Percentiles rank a stretch among this genome's conserved stretches.
Conservation (phyloP, 2,329 filamentous ascomycete genomes). For the Plenodomus biglobosus region DNA sequence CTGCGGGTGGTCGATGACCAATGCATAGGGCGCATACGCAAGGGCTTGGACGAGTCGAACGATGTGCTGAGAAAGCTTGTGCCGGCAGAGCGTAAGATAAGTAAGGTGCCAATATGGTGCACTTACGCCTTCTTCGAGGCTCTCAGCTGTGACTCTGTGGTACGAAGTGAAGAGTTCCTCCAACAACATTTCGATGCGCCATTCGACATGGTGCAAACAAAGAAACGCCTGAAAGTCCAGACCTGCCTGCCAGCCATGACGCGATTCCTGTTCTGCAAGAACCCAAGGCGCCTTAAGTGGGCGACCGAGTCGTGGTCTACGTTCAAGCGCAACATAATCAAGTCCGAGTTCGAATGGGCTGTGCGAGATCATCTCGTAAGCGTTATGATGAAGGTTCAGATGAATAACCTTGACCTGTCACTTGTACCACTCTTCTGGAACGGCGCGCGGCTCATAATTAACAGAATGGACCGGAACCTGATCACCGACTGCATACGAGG, state of each 20-base stretch:
- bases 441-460: slow-evolving; percentile 73
- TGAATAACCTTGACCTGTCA: slow-evolving; percentile 53
- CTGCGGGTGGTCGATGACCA: slow-evolving; percentile 50
- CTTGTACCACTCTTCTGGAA: slow-evolving; percentile 76
- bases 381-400: slow-evolving; percentile 65
- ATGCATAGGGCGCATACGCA: slow-evolving; percentile 49
- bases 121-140: slow-evolving; percentile 85
- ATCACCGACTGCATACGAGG: slow-evolving; percentile 77
- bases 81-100: slow-evolving; percentile 54
- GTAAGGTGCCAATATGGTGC: slow-evolving; percentile 58
- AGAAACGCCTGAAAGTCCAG: slow-evolving; percentile 74
- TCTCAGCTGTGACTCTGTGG: slow-evolving; percentile 78
- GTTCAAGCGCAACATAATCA: slow-evolving; percentile 64
- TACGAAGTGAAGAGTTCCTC: slow-evolving; percentile 59
- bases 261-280: slow-evolving; percentile 77
- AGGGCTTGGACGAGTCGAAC: slow-evolving; percentile 47
- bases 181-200: slow-evolving; percentile 73
- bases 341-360: slow-evolving; percentile 83
- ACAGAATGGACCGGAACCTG: slow-evolving; percentile 69
- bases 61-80: slow-evolving; percentile 49
- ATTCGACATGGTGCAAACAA: slow-evolving; percentile 77
- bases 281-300: slow-evolving; percentile 66
- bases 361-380: slow-evolving; percentile 71
- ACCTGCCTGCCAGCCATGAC: slow-evolving; percentile 80
- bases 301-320: slow-evolving; percentile 69